Evolutionary conservation across 139 green algal species (phyloP), one percentile per base, ranked within the genome.

Genomic region (Chlorella sp.): DNA sequence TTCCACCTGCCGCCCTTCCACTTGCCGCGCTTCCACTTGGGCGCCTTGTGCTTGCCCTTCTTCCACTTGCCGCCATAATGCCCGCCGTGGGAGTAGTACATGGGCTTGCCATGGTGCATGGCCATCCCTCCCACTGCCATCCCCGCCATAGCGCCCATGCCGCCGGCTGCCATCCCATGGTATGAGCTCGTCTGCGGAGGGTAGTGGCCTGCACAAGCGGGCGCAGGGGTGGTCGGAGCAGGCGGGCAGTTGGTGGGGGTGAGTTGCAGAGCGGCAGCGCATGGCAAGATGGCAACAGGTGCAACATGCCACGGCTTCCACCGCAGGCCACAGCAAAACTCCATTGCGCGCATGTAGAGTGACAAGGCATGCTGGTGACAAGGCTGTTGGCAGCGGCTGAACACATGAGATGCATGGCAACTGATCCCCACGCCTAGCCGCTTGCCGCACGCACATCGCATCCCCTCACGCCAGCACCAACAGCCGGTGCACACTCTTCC

Each of bases 1-100:
- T 78, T 78, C 71, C 68, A 86, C 48, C 73, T 87, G 82, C 82
- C 57, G 39, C 68, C 21, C 83, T 87, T 87, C 30, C 42, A 86
- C 81, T 76, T 86, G 34, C 18, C 22, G 30, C 75, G 34, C 75
- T 73, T 73, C 14, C 30, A 78, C 71, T 78, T 78, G 32, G 71
- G 71, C 32, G 32, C 32, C 71, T 78, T 86, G 81, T 73, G 71
- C 18, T 83, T 83, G 39, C 34, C 16, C 21, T 53, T 3, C 53
- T 87, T 87, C 36, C 61, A 87, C 83, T 79, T 87, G 83, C 39
- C 15, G 32, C 64, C 36, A 12, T 48, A 48, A 26, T 87, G 69
- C 39, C 30, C 21, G 9, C 7, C 34, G 36, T 71, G 61, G 83
- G 79, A 40, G 39, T 24, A 26, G 61, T 78, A 40, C 60, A 76